Evolutionary conservation across 148 eudicot genomes (phyloP).

Genomic region (Rhododendron henanense): DNA sequence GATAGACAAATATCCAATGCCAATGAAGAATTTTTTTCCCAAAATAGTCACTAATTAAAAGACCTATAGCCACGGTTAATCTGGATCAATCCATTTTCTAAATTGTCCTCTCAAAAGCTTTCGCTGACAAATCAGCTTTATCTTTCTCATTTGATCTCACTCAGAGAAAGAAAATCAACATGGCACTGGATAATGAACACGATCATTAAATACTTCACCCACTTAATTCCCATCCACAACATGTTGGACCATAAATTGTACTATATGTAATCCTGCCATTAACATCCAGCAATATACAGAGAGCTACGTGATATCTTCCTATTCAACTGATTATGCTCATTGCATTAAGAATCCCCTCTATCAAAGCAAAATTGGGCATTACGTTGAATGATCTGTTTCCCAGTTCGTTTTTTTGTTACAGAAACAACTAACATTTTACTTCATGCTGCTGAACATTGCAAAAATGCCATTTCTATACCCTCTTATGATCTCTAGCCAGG

Average conservation of each 20-base stretch:
- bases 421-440: too few relatives aligned
- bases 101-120: not conserved
- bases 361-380: not conserved
- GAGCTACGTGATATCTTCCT: not conserved
- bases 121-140: not conserved
- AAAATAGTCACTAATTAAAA: not conserved
- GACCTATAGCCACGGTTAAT: not conserved
- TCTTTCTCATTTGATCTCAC: not conserved
- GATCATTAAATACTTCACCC: not conserved
- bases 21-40: not conserved
- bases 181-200: not conserved
- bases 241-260: too few relatives aligned
- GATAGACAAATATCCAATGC: not conserved
- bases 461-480: too few relatives aligned
- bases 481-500: too few relatives aligned
- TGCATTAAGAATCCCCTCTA: not conserved
- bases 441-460: too few relatives aligned
- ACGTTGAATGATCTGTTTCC: not conserved
- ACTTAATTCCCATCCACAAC: not conserved
- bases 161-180: not conserved
- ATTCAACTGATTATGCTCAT: not conserved
- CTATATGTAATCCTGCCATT: not conserved
- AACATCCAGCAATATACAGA: not conserved
- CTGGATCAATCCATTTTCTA: not conserved
- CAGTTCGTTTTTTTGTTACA: not conserved